Percentiles rank a stretch among this genome's conserved stretches.
Conservation (phyloP, 176 grass and related monocot species). For the Ananas comosus region DNA sequence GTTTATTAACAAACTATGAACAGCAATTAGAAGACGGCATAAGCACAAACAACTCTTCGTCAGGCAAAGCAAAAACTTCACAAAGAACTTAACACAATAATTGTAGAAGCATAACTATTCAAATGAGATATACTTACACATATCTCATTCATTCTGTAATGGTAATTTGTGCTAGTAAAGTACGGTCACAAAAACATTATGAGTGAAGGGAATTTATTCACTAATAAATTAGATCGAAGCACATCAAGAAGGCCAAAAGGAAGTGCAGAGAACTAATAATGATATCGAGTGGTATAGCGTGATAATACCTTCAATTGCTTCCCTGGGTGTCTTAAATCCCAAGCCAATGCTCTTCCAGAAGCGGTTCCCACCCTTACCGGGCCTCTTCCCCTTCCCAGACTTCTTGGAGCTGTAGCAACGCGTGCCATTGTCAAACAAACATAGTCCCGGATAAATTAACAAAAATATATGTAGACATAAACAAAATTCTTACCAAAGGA, state of each 20-base stretch:
- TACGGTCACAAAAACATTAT: no score
- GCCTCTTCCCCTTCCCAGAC: constrained; percentile 56
- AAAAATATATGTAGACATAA: background rate
- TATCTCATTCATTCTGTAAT: no score
- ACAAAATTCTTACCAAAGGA: constrained; percentile 47
- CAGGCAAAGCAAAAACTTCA: no score
- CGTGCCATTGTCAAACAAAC: background rate
- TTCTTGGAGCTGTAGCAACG: constrained; percentile 51
- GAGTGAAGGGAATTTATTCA: no score
- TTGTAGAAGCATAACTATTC: no score
- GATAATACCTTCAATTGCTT: constrained; percentile 63
- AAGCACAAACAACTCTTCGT: background rate
- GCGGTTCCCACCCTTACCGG: constrained; percentile 79
- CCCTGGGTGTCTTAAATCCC: constrained; percentile 86
- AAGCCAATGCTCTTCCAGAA: constrained; percentile 88
- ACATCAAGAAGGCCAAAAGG: background rate
- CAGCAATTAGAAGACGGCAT: background rate
- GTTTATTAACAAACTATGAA: background rate
- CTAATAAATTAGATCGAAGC: no score
- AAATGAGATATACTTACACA: no score
- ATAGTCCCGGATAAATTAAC: background rate
- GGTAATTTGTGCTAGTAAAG: no score
- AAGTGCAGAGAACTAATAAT: background rate
- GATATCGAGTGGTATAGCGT: background rate
- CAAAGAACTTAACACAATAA: no score